Evolutionary conservation across 129 eudicot species (phyloP).

Genomic region (Cynara cardunculus): DNA sequence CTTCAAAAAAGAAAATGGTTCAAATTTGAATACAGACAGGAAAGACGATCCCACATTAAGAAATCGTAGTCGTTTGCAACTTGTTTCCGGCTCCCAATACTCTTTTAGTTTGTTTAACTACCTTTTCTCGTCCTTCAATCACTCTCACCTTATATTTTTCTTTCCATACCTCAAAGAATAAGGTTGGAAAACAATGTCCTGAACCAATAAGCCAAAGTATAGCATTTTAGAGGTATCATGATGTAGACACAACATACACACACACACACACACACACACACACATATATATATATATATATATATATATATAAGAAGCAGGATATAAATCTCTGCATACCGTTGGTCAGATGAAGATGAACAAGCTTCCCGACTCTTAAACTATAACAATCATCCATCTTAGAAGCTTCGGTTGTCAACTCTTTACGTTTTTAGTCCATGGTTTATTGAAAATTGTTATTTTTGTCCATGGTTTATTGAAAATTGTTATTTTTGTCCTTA

Average conservation of each 20-base stretch:
- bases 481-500: too few relatives aligned
- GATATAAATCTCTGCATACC: conserved; percentile 33
- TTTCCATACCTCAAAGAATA: conserved; percentile 48
- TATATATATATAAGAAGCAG: too few relatives aligned
- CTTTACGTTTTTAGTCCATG: too few relatives aligned
- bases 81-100: conserved; percentile 23
- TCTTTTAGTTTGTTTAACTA: conserved; percentile 22
- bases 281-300: too few relatives aligned
- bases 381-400: conserved; percentile 40
- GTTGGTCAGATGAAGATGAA: conserved; percentile 37
- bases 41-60: too few relatives aligned
- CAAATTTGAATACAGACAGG: too few relatives aligned
- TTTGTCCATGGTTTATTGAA: too few relatives aligned
- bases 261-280: too few relatives aligned
- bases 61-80: background rate
- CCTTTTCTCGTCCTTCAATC: conserved; percentile 16
- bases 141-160: conserved; percentile 7
- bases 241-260: too few relatives aligned
- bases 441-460: too few relatives aligned
- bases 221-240: too few relatives aligned
- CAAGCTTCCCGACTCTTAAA: conserved; percentile 40
- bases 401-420: conserved; percentile 45
- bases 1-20: too few relatives aligned
- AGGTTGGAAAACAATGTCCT: conserved; percentile 54
- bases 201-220: background rate